Percentiles rank a stretch among this genome's conserved stretches.
phyloP scores from a whole-genome alignment of 352 stramenopile species.

The Globisporangium uncinulatum region DNA sequence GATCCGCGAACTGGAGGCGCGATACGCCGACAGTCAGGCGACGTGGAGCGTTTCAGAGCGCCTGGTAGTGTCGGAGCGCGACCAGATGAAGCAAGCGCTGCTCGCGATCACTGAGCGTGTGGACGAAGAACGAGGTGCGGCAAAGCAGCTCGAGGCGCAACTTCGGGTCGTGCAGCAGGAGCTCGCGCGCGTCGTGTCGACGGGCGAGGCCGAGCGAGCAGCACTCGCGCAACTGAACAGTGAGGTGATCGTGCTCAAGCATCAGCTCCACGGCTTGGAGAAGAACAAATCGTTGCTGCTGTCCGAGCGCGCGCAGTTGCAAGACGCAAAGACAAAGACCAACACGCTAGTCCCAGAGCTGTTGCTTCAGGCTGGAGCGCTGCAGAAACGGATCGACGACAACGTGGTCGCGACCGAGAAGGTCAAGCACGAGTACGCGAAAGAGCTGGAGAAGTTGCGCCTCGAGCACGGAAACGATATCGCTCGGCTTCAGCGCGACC shows the following conservation, averaged over 20 bases:
- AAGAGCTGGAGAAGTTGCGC: conserved; percentile 41
- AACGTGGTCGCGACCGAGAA: conserved; percentile 25
- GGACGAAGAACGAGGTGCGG: conserved; percentile 26
- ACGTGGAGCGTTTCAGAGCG: conserved; percentile 32
- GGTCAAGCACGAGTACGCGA: conserved; percentile 38
- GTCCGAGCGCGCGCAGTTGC: conserved; percentile 32
- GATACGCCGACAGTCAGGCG: conserved; percentile 24
- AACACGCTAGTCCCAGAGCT: conserved; percentile 30
- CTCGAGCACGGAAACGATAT: conserved; percentile 31
- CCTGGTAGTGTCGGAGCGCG: conserved; percentile 31
- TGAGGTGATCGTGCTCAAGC: conserved; percentile 54
- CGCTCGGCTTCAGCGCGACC: conserved; percentile 35
- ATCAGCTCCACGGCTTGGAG: conserved; percentile 38
- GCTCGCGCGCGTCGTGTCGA: conserved; percentile 28
- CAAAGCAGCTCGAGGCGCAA: conserved; percentile 38
- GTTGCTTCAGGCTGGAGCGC: conserved; percentile 21
- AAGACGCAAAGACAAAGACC: conserved; percentile 26
- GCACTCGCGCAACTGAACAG: conserved; percentile 27
- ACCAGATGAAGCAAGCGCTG: conserved; percentile 53
- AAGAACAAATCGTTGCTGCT: conserved; percentile 35
- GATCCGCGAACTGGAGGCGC: conserved; percentile 38
- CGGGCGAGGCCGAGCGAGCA: conserved; percentile 29
- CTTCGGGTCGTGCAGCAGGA: conserved; percentile 42
- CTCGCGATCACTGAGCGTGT: conserved; percentile 30
- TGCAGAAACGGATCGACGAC: conserved; percentile 35